phyloP scores from a whole-genome alignment of 129 eudicot species.

The Apium graveolens region DNA sequence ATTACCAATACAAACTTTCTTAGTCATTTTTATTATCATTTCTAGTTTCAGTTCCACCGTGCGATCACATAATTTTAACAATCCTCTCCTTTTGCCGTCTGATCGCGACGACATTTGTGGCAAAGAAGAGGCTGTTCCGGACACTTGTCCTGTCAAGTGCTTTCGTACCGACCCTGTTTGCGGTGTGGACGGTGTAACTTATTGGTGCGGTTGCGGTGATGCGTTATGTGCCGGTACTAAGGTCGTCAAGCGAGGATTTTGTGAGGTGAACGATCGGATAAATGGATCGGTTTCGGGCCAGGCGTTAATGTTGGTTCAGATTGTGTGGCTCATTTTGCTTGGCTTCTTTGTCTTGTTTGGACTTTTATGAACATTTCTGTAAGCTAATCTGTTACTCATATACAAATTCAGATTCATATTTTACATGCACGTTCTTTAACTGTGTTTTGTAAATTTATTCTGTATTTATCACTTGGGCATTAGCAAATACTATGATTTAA shows the following conservation, averaged over 20 bases:
- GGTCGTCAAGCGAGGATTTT: conserved; percentile 57
- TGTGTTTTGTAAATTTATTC: not conserved
- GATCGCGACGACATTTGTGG: conserved; percentile 22
- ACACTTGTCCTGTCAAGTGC: conserved; percentile 69
- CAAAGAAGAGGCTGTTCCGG: not conserved
- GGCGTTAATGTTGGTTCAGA: conserved; percentile 73
- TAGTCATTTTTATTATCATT: not conserved
- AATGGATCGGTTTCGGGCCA: conserved; percentile 60
- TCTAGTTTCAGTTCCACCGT: conserved; percentile 10
- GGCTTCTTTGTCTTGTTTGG: conserved; percentile 65
- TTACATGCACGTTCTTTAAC: not conserved
- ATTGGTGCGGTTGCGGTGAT: conserved; percentile 81
- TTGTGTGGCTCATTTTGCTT: conserved; percentile 68
- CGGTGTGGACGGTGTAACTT: conserved; percentile 64
- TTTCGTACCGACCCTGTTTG: conserved; percentile 63
- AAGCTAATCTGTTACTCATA: not conserved
- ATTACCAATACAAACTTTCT: not conserved
- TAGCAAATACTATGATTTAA: not conserved
- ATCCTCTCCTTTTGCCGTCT: conserved; percentile 25
- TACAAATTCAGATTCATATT: not conserved
- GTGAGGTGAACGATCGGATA: conserved; percentile 54
- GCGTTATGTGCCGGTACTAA: conserved; percentile 63
- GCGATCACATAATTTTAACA: conserved; percentile 15
- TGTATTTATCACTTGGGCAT: not conserved
- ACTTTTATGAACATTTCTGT: conserved; percentile 19